Conservation (phyloP, 306 rosid genomes). For the Ormosia emarginata region DNA sequence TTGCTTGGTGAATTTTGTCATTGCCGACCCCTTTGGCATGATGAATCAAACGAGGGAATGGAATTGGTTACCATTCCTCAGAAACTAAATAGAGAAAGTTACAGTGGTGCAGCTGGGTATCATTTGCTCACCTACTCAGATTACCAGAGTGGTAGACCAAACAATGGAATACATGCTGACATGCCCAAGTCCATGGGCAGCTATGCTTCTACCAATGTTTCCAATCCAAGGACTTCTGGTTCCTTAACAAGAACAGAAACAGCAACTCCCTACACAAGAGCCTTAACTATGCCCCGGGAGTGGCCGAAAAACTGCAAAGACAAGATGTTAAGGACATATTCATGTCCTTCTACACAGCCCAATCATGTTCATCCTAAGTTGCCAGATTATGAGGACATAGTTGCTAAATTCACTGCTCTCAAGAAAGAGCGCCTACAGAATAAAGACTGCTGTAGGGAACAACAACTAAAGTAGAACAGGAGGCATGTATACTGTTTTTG, state of each 20-base stretch:
- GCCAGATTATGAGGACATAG: slow-evolving; percentile 73
- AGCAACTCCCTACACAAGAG: slow-evolving; percentile 32
- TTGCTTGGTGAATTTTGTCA: background rate
- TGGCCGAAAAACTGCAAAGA: slow-evolving; percentile 32
- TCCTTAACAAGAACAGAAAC: slow-evolving; percentile 22
- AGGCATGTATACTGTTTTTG: background rate
- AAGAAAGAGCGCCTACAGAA: slow-evolving; percentile 42
- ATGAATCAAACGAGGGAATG: slow-evolving; percentile 16
- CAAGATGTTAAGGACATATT: slow-evolving; percentile 32
- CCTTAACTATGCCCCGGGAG: slow-evolving; percentile 47
- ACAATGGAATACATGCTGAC: background rate
- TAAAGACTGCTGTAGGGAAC: background rate
- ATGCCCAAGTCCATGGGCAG: background rate
- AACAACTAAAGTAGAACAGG: background rate
- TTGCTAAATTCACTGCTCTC: slow-evolving; percentile 63
- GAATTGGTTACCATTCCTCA: slow-evolving; percentile 18
- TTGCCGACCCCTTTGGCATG: slow-evolving; percentile 1
- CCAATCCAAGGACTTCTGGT: background rate
- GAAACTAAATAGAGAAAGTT: slow-evolving; percentile 21
- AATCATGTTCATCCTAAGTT: slow-evolving; percentile 86
- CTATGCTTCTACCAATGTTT: slow-evolving; percentile 1
- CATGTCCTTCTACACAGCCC: slow-evolving; percentile 42
- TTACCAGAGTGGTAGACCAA: slow-evolving; percentile 1
- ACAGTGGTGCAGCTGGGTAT: slow-evolving; percentile 14
- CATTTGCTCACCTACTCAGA: slow-evolving; percentile 38